A percentile compares a stretch with the other conserved stretches of the same genome.
phyloP scores from a whole-genome alignment of 1,284 basidiomycete genomes.

The Athelia psychrophila region DNA sequence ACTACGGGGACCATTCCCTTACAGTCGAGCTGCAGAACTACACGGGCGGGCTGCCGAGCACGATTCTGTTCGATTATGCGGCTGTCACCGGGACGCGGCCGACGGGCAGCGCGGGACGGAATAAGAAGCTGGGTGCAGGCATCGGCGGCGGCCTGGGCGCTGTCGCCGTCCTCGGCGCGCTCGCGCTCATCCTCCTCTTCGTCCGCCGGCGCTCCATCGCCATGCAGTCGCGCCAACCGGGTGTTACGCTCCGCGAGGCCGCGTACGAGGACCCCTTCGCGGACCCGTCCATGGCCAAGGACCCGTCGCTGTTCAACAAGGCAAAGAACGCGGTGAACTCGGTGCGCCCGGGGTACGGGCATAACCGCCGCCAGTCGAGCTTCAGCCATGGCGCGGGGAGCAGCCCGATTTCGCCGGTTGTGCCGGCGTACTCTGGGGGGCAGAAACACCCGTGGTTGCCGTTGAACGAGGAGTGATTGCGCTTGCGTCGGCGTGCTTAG shows the following conservation, averaged over 20 bases:
- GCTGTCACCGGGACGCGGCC: neutral
- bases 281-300: neutral
- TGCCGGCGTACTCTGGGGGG: neutral
- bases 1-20: neutral
- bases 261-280: neutral
- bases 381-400: neutral
- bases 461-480: no score
- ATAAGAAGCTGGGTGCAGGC: neutral
- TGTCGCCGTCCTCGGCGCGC: neutral
- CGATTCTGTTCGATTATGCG: neutral
- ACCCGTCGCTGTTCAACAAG: neutral
- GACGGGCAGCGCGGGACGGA: neutral
- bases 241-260: neutral
- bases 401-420: neutral
- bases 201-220: neutral
- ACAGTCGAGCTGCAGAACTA: neutral
- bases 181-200: neutral
- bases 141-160: neutral
- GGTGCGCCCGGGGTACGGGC: neutral
- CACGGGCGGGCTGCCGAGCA: neutral
- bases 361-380: neutral
- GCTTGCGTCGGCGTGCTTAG: no score
- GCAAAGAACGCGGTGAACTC: neutral
- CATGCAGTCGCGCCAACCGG: neutral
- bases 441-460: neutral